A percentile compares a stretch with the other conserved stretches of the same genome.
Conservation (phyloP, 805 yeast genomes). For the Teunomyces tritomae region DNA sequence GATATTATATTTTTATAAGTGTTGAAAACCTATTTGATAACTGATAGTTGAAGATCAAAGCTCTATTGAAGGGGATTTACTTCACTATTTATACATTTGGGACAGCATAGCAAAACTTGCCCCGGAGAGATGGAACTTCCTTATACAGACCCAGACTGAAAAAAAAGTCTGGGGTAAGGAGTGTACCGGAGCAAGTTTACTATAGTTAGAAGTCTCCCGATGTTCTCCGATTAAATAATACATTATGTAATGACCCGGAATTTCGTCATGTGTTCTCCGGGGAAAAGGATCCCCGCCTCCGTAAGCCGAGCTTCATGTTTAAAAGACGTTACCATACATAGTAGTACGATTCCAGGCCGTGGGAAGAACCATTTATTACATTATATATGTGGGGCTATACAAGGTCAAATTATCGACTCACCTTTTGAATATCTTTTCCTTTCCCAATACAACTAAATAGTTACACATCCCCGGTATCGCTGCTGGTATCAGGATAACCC, state of each 20-base stretch:
- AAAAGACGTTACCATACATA: background rate
- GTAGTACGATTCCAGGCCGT: background rate
- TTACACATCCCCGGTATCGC: background rate
- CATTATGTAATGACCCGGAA: constrained; percentile 6
- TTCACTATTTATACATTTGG: constrained; percentile 7
- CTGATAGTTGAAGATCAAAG: background rate
- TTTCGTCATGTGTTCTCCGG: background rate
- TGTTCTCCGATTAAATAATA: constrained; percentile 5
- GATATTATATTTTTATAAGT: background rate
- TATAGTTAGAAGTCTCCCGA: constrained; percentile 8
- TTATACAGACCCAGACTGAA: background rate
- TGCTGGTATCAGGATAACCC: background rate
- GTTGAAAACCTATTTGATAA: background rate
- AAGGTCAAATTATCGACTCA: background rate
- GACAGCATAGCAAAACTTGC: background rate
- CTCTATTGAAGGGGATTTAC: constrained; percentile 6
- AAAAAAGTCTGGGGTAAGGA: constrained; percentile 24
- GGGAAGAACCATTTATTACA: background rate
- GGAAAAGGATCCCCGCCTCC: background rate
- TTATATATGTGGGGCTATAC: background rate
- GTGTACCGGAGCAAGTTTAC: constrained; percentile 9
- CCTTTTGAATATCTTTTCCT: background rate
- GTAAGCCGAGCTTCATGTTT: background rate
- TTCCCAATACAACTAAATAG: no score
- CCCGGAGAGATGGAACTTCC: constrained; percentile 10